These are phyloP conservation scores for Candida khao-thaluensis DNA, from an alignment of 805 yeast genomes.

Conservation along the genomic window DNA sequence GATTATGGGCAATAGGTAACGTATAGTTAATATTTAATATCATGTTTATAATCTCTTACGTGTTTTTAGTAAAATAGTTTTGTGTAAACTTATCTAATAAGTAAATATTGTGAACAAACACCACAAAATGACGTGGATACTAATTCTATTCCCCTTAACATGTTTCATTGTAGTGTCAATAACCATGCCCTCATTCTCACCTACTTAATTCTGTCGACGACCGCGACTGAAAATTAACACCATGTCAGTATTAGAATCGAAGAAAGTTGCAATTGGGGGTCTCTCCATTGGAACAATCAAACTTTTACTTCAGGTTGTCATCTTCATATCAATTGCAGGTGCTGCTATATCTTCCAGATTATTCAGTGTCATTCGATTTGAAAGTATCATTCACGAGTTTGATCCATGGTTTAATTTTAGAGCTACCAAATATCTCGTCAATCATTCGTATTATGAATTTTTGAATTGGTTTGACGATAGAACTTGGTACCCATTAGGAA, in stretches of 20 bases:
- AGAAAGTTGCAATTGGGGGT: constrained; percentile 18
- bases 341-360: constrained; percentile 91
- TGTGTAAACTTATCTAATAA: not conserved
- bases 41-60: not conserved
- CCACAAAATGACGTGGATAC: no score
- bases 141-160: no score
- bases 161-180: not conserved
- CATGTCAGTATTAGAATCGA: constrained; percentile 24
- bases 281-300: constrained; percentile 36
- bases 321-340: constrained; percentile 75
- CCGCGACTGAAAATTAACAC: constrained; percentile 10
- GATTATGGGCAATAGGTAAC: no score
- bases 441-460: constrained; percentile 83
- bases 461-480: constrained; percentile 98
- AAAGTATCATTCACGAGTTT: constrained; percentile 95
- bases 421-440: constrained; percentile 89
- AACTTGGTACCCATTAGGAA: constrained; percentile 98
- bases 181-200: not conserved
- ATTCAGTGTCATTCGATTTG: constrained; percentile 95
- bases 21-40: constrained; percentile 2
- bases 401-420: constrained; percentile 96
- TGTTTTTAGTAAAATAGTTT: not conserved
- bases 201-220: not conserved
- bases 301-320: constrained; percentile 57
- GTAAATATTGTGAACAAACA: not conserved